phyloP scores from a whole-genome alignment of 306 rosid genomes.

The Trichosanthes cucumerina region DNA sequence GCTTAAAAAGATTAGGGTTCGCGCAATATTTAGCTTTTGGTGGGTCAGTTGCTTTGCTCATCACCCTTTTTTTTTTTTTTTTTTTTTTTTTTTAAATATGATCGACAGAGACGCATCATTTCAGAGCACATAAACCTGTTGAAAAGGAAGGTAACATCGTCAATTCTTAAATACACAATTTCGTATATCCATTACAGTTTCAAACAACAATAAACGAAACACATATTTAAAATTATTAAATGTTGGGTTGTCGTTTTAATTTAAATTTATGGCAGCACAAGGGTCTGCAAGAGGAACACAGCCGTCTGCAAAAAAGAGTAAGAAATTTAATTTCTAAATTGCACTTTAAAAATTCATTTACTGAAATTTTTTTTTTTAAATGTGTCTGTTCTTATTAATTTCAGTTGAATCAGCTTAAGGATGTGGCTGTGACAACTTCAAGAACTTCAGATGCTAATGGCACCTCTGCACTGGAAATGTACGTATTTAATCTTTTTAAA shows the following conservation, averaged over 20 bases:
- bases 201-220: not conserved
- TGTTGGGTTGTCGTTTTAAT: not conserved
- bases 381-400: not conserved
- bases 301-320: constrained; percentile 30
- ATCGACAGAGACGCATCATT: constrained; percentile 26
- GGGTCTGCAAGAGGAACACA: constrained; percentile 29
- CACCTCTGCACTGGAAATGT: not conserved
- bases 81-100: not conserved
- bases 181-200: not conserved
- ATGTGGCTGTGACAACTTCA: not conserved
- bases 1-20: not conserved
- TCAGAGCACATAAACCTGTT: constrained; percentile 24
- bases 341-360: not conserved
- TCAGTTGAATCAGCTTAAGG: constrained; percentile 10
- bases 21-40: not conserved
- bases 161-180: not conserved
- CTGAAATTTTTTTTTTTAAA: not conserved
- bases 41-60: not conserved
- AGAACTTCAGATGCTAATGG: not conserved
- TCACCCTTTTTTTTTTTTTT: not conserved
- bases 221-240: no score
- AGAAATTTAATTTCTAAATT: not conserved
- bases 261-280: constrained; percentile 13
- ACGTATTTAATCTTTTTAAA: no score
- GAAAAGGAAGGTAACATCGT: constrained; percentile 24